Evolutionary conservation across 345 rosid genomes (phyloP), one percentile per base, ranked within the genome.

Genomic region (Pseudoturritis turrita): DNA sequence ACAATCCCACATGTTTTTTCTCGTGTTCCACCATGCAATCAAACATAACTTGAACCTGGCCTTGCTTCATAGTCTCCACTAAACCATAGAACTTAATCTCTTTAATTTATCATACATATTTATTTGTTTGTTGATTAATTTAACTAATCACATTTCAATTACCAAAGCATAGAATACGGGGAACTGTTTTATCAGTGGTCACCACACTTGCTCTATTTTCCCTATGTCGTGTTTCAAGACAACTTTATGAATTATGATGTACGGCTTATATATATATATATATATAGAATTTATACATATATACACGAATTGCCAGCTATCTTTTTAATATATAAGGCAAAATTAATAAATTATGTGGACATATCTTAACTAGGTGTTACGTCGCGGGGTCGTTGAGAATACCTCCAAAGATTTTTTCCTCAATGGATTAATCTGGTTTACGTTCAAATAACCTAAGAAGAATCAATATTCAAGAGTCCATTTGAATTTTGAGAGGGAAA

Each of bases 1-100:
- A 75, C 36, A 68, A 75, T 61, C 74, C 70, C 59, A 69, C 70
- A 54, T 75, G 79, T 75, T 64, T 36, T 61, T 61, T 54, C 70
- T 75, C 69, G 75, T 75, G 79, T 62, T 75, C 43, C 70, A 75
- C 52, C 64, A 75, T 53, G 63, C 58, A 68, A 75, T 52, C 63
- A 75, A 62, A 49, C 70, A 62, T 75, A 62, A 54, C 70, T 62
- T 75, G 79, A 75, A 75, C 75, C 70, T 75, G 75, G 79, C 44
- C 79, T 45, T 35, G 65, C 65, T 68, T 75, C 69, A 43, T 5
- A 67, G 40, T 51, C 18, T 53, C 63, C 57, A 68, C 40, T 52
- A 17, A 53, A 36, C n/a, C 58, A 68, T 31, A 60, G 69, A 50
- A 31, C 22, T 29, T 33, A 40, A 28, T 44, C 19, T 28, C 11